Evolutionary conservation across 2,329 filamentous ascomycete genomes (phyloP), one percentile per base, ranked within the genome.

Genomic region (Amesomyces nigricolor): DNA sequence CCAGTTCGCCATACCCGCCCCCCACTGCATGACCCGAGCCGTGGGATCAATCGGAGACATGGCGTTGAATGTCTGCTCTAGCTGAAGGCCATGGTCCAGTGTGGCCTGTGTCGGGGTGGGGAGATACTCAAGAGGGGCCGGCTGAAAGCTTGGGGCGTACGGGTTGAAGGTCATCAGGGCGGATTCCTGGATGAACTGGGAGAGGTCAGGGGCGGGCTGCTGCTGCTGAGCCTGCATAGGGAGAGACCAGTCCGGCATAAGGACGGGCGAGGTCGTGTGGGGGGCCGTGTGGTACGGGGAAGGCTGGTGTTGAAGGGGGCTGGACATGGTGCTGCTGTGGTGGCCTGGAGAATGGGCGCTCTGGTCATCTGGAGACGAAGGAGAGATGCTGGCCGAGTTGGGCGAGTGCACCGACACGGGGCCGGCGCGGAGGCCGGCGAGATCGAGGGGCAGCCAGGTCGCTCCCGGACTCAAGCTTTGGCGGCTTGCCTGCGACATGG

Each of bases 1-100:
- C 83, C 87, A 91, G 62, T 87, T 86, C 48, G 86, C 82, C 73
- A 88, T 84, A 61, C 83, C 80, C 59, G 79, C 70, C 47, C 70
- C 82, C 85, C 76, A 89, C 68, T 75, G 82, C 72, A 78, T 77
- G 14, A 78, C 72, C 48, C 81, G 80, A n/a, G 66, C 60, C 11
- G 75, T 70, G 54, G 81, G 78, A 44, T 83, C 78, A 62, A 83
- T 77, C 43, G 80, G 74, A 32, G 79, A 76, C 68, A 86, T 77
- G 57, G 73, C 71, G 64, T 70, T 74, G 71, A 87, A 91, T 4
- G 82, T 73, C 37, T 81, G 78, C 57, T 87, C 85, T 65, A 90
- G 75, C 55, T 76, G 73, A 37, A 83, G 70, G 61, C 85, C 76
- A 14, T 82, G 74, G 60, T 84, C 83, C 58, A 89, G 75, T 39